These are phyloP conservation scores for Amanita pallidorosea DNA, from an alignment of 768 basidiomycete genomes.

Conservation along the genomic window DNA sequence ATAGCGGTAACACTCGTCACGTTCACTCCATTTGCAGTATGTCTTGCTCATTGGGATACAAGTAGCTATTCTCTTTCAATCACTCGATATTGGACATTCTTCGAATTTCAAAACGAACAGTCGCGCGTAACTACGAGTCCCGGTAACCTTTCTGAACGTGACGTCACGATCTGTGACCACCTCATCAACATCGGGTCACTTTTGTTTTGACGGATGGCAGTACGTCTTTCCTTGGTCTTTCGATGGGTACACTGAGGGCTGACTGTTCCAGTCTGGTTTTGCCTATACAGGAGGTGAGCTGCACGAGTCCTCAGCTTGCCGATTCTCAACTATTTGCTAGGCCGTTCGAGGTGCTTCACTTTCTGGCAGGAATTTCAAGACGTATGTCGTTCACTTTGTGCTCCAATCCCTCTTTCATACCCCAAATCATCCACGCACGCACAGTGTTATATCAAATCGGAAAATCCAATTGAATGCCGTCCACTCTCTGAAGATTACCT, in stretches of 20 bases:
- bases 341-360: constrained; percentile 76
- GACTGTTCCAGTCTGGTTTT: constrained; percentile 29
- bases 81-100: too few species aligned
- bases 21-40: background rate
- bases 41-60: too few species aligned
- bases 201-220: constrained; percentile 21
- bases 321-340: constrained; percentile 23
- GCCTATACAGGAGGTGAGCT: constrained; percentile 30
- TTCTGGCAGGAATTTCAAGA: constrained; percentile 90
- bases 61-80: too few species aligned
- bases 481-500: constrained; percentile 76
- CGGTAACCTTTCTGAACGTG: too few species aligned
- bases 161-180: background rate
- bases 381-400: constrained; percentile 20
- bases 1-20: constrained; percentile 1
- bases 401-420: background rate
- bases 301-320: background rate
- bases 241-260: background rate
- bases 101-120: too few species aligned
- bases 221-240: constrained; percentile 12
- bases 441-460: constrained; percentile 80
- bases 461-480: constrained; percentile 63
- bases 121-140: too few species aligned
- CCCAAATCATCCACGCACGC: background rate
- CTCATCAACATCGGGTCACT: background rate